phyloP scores from a whole-genome alignment of 2,329 filamentous ascomycete species.

The Penicillium sclerotigenum region DNA sequence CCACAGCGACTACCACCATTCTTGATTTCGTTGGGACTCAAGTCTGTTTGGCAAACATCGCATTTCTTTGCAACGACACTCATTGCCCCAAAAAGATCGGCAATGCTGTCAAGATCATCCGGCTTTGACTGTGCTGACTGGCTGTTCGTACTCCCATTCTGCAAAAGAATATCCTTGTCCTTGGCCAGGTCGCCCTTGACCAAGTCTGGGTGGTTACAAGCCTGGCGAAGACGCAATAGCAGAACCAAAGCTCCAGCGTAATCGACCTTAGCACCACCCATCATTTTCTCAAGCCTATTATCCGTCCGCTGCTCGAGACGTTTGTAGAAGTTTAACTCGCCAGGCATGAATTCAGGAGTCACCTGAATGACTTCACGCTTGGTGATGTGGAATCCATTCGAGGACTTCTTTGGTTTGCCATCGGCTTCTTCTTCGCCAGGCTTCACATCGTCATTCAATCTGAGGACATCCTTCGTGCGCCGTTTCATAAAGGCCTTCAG shows the following conservation, averaged over 20 bases:
- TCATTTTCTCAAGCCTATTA: conserved; percentile 82
- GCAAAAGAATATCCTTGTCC: conserved; percentile 79
- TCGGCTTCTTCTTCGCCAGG: conserved; percentile 60
- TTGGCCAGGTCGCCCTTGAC: conserved; percentile 80
- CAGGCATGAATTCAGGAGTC: conserved; percentile 70
- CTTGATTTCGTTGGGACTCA: conserved; percentile 57
- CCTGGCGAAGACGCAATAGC: conserved; percentile 83
- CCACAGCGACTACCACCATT: conserved; percentile 60
- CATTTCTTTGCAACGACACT: conserved; percentile 75
- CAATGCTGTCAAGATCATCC: conserved; percentile 74
- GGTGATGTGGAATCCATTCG: conserved; percentile 80
- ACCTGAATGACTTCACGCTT: conserved; percentile 84
- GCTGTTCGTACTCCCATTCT: conserved; percentile 53
- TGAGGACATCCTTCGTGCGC: conserved; percentile 95
- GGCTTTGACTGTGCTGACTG: conserved; percentile 51
- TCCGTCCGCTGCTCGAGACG: conserved; percentile 80
- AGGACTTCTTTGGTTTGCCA: conserved; percentile 48
- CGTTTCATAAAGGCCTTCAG: conserved; percentile 96
- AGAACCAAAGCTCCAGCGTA: conserved; percentile 93
- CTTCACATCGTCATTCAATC: conserved; percentile 76
- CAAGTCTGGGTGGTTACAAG: conserved; percentile 89
- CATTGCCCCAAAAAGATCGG: conserved; percentile 80
- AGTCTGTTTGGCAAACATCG: conserved; percentile 72
- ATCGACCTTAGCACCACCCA: conserved; percentile 73
- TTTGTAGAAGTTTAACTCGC: conserved; percentile 82